These are phyloP conservation scores for Catunica adiposa DNA, from an alignment of 2,329 filamentous ascomycete genomes.

Conservation along the genomic window DNA sequence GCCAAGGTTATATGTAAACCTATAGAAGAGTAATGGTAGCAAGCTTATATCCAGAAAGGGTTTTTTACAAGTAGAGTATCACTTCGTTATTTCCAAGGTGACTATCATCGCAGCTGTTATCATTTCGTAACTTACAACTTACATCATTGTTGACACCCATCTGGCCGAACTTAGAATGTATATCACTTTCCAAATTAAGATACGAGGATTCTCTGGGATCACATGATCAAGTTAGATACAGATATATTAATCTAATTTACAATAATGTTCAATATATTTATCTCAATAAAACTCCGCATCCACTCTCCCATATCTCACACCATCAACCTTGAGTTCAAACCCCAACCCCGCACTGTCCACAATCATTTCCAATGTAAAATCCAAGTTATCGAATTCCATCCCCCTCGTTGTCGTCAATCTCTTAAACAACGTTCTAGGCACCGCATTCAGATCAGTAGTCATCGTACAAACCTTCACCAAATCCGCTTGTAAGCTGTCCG, in stretches of 20 bases:
- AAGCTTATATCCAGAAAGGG: neutral
- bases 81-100: too few relatives aligned
- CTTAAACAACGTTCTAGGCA: constrained; percentile 58
- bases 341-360: constrained; percentile 61
- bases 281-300: constrained; percentile 57
- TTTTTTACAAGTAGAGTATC: too few relatives aligned
- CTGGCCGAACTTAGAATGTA: too few relatives aligned
- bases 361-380: constrained; percentile 71
- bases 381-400: constrained; percentile 66
- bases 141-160: too few relatives aligned
- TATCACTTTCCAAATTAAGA: too few relatives aligned
- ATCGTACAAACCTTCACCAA: constrained; percentile 62
- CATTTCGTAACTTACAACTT: too few relatives aligned
- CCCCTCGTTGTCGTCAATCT: constrained; percentile 61
- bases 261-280: neutral
- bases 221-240: neutral
- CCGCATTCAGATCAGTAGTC: constrained; percentile 62
- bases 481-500: constrained; percentile 40
- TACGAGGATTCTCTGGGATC: too few relatives aligned
- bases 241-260: neutral
- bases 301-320: constrained; percentile 58
- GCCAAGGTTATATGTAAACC: neutral
- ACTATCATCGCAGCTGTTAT: too few relatives aligned
- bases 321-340: constrained; percentile 67
- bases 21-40: neutral